phyloP scores from a whole-genome alignment of 2,329 filamentous ascomycete genomes.

The Camillea tinctor region DNA sequence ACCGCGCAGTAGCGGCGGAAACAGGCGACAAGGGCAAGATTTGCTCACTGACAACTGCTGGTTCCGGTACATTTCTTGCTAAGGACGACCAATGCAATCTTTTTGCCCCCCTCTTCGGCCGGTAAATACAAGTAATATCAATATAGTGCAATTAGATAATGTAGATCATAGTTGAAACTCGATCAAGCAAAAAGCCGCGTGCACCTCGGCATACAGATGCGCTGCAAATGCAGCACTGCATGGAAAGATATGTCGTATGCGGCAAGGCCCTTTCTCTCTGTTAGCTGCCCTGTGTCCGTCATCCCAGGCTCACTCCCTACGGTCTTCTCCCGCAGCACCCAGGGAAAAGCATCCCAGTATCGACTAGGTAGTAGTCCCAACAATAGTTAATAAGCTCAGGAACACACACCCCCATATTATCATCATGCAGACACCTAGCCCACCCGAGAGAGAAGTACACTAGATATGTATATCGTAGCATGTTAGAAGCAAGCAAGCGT shows the following conservation, averaged over 20 bases:
- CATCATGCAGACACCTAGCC: slow-evolving; percentile 23
- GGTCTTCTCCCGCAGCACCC: slow-evolving; percentile 9
- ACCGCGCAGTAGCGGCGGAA: slow-evolving; percentile 27
- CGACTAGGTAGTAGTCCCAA: background rate
- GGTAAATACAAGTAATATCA: slow-evolving; percentile 10
- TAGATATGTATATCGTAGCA: no score
- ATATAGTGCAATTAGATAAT: slow-evolving; percentile 14
- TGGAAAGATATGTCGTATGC: slow-evolving; percentile 12
- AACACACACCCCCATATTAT: slow-evolving; percentile 18
- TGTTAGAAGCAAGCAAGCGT: slow-evolving; percentile 18
- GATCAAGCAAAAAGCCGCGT: slow-evolving; percentile 31
- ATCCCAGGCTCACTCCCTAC: slow-evolving; percentile 11
- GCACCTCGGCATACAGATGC: slow-evolving; percentile 14
- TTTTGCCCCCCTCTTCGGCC: slow-evolving; percentile 6
- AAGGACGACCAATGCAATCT: slow-evolving; percentile 2
- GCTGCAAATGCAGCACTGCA: slow-evolving; percentile 13
- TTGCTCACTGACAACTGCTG: slow-evolving; percentile 10
- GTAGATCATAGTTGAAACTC: slow-evolving; percentile 25
- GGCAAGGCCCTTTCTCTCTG: slow-evolving; percentile 4
- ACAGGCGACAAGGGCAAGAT: slow-evolving; percentile 15
- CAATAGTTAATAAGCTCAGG: slow-evolving; percentile 11
- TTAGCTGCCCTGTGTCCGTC: slow-evolving; percentile 15
- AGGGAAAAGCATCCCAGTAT: slow-evolving; percentile 5
- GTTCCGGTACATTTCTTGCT: slow-evolving; percentile 11
- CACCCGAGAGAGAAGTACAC: slow-evolving; percentile 21